Base-by-base conservation (phyloP, 345 rosid species). In the Populus davidiana region DNA sequence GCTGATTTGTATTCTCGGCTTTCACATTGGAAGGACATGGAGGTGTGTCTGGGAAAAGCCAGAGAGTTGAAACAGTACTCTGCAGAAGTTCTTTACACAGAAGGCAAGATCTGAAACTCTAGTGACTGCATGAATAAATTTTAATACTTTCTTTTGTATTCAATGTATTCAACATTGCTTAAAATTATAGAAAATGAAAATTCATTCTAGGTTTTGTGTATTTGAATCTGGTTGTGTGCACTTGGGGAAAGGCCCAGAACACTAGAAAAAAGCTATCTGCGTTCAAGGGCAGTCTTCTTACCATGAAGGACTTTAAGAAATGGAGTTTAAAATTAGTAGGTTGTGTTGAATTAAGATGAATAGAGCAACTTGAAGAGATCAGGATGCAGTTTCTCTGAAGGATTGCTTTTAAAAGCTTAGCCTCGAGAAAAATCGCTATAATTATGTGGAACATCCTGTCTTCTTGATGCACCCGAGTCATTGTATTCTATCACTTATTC, bases 21-120 rank as follows among this genome's bases (percentile, higher is more conserved):
- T 80, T 88, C 91, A 4, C 91, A 89, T 72, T 95, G 97, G 99
- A 91, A 91, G 79, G 99, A 95, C n/a, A 98, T 87, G 5, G 98
- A 90, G 88, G 85, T 89, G 39, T 95, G 99, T 77, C 72, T 95
- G 69, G 85, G 79, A 63, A 95, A 92, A 80, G 98, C 94, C 14
- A 85, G 91, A 35, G 98, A 90, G 73, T 84, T 90, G 81, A 93
- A 91, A 80, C 86, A 85, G 62, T 93, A 86, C 83, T 93, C 96
- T 29, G 86, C 93, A 1, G 89, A 92, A 77, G 82, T 91, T 78
- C 83, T 92, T 71, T 90, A 85, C 50, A 89, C 94, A 75, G 96
- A 93, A 93, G 99, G 98, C 81, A 89, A 85, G 88, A 78, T 67
- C 75, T 75, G 54, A 70, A 83, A 82, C 72, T 76, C 76, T 74